phyloP scores from a whole-genome alignment of 208 protist genomes.

The Acanthamoeba royreba region DNA sequence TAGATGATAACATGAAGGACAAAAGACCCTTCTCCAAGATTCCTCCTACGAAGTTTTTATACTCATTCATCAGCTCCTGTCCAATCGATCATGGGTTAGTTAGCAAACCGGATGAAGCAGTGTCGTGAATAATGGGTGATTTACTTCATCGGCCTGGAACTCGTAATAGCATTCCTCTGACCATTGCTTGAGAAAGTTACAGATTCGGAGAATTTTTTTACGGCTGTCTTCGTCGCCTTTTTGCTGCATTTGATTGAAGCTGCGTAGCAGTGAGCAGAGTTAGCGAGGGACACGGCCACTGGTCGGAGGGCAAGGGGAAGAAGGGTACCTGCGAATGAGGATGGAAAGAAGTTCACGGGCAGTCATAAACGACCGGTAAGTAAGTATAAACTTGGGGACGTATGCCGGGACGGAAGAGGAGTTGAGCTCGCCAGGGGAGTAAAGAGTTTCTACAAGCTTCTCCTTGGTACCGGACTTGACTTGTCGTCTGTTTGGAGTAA shows the following conservation, averaged over 20 bases:
- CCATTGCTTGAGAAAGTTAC: slow-evolving; percentile 48
- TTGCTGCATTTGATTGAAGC: slow-evolving; percentile 3
- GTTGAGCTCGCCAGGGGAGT: background rate
- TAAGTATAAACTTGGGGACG: slow-evolving; percentile 26
- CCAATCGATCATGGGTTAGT: no score
- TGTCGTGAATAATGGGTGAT: background rate
- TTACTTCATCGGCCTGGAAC: slow-evolving; percentile 2
- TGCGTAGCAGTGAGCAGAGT: no score
- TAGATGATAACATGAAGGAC: background rate
- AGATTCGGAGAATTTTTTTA: slow-evolving; percentile 13
- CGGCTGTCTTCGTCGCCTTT: slow-evolving; percentile 18
- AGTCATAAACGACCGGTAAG: slow-evolving; percentile 26
- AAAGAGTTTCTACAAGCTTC: background rate
- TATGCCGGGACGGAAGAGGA: slow-evolving; percentile 11
- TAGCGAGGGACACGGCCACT: background rate
- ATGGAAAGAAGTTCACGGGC: background rate
- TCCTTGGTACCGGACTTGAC: slow-evolving; percentile 29
- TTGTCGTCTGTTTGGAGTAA: background rate
- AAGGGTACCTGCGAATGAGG: background rate
- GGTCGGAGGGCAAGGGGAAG: background rate
- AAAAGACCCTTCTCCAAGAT: background rate
- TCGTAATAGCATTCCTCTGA: slow-evolving; percentile 21
- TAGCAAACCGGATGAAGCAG: no score
- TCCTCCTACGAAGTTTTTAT: slow-evolving; percentile 1
- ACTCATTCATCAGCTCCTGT: slow-evolving; percentile 34